Evolutionary conservation across 2,329 filamentous ascomycete genomes (phyloP), one percentile per base, ranked within the genome.

Genomic region (Fusarium sulawesiense): DNA sequence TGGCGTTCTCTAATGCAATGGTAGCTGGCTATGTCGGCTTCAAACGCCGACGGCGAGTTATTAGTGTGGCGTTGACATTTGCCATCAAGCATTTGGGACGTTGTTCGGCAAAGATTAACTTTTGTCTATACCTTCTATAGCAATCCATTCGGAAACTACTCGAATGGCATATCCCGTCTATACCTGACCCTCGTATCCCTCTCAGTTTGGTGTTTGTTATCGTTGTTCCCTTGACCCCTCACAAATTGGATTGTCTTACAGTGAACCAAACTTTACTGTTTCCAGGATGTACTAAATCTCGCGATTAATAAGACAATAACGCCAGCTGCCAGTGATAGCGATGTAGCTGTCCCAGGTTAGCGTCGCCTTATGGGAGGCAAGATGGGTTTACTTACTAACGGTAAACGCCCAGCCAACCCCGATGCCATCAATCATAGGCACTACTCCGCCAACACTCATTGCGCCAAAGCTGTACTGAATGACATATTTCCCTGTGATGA

Each of bases 401-500:
- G 73, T 75, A 13, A 75, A 75, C 5, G 72, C 67, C 73, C 73
- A 75, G 2, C 73, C 73, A 9, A 75, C 73, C 0, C 73, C 73
- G 0, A 74, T 54, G 4, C 47, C 41, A 16, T 76, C 60, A 27
- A 75, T 75, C 71, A 76, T 75, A 0, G 72, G 73, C 0, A 75
- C 72, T 1, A 75, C 64, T 0, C 73, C 68, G 1, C 73, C 73
- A 32, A 75, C 73, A 41, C 73, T 75, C 10, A 72, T 73, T 6
- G 73, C 73, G 1, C 65, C 71, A 40, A 75, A 76, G 12, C 58
- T 66, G n/a, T 75, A 75, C 32, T 75, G 73, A 7, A 74, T 14
- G 4, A 75, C 73, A 10, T 75, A 75, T n/a, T 75, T 75, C 1
- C 73, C 72, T 6, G 64, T 76, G 0, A 75, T 75, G 0, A 75